A percentile compares a stretch with the other conserved stretches of the same genome.
These are phyloP conservation scores for Gastroboletus turbinatus DNA, from an alignment of 1,284 basidiomycete species.

Conservation along the genomic window DNA sequence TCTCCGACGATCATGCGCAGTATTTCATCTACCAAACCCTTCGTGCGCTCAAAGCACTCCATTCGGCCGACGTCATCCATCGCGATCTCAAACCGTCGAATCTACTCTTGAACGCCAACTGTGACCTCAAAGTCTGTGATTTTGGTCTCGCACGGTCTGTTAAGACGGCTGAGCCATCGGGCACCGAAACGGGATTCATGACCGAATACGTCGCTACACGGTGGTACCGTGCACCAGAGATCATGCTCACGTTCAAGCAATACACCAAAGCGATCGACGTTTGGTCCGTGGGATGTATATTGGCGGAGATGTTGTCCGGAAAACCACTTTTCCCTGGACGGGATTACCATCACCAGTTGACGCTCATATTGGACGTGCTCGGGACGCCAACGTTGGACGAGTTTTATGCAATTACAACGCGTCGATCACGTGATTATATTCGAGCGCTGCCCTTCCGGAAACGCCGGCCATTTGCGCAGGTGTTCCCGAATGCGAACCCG, in stretches of 20 bases:
- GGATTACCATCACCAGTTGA: constrained; percentile 95
- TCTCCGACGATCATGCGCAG: constrained; percentile 78
- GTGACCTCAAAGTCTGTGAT: constrained; percentile 93
- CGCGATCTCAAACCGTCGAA: constrained; percentile 96
- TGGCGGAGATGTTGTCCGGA: constrained; percentile 94
- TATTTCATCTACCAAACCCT: constrained; percentile 88
- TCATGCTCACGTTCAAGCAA: constrained; percentile 96
- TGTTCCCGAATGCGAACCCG: constrained; percentile 88
- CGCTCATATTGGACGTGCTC: constrained; percentile 86
- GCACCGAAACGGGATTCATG: constrained; percentile 87
- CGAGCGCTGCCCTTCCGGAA: constrained; percentile 87
- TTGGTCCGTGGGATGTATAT: constrained; percentile 96
- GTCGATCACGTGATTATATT: constrained; percentile 87
- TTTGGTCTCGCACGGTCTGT: constrained; percentile 90
- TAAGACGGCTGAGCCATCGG: constrained; percentile 81
- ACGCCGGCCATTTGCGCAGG: constrained; percentile 68
- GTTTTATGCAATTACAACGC: constrained; percentile 87
- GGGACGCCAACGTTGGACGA: constrained; percentile 93
- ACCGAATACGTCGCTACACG: constrained; percentile 93
- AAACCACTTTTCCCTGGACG: constrained; percentile 95
- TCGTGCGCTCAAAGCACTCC: constrained; percentile 90
- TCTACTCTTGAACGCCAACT: constrained; percentile 93
- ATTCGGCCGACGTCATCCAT: constrained; percentile 93
- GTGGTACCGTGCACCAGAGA: constrained; percentile 94
- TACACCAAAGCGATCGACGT: constrained; percentile 95